Evolutionary conservation across 1,139 yeast species (phyloP), one percentile per base, ranked within the genome.

Genomic region (Suhomyces choctaworum): DNA sequence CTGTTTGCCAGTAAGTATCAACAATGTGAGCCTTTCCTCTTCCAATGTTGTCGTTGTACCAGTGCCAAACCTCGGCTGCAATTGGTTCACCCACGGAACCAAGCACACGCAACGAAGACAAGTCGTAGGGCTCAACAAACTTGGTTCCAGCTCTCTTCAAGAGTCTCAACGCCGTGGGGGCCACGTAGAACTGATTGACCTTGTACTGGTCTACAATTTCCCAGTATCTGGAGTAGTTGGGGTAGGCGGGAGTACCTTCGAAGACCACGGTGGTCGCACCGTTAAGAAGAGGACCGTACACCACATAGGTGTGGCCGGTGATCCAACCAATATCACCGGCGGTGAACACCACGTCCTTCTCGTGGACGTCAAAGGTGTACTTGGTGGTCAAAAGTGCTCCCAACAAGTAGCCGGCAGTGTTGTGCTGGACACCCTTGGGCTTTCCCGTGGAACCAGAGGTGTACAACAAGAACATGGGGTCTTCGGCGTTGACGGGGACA

Each of bases 21-120:
- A 80, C 78, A 48, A 83, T 78, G 52, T 84, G 87, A 33, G 85
- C 82, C 58, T 82, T 73, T 29, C 76, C 78, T 51, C 84, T 74
- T 50, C 95, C 96, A 51, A 86, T 78, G 47, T 80, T 71, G 46
- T 83, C 87, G 52, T 80, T 80, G 60, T 84, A 86, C 96, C 96
- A 86, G 56, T 83, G 88, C 96, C 96, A 86, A 39, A 86, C 89
- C 56, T 86, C 96, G 27, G 90, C 87, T 22, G 95, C 94, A 60
- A 86, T 86, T 44, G 96, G 96, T 61, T 86, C 96, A 56, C 96
- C 96, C 29, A 86, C 96, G 9, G 94, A 81, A 16, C 95, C 96
- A 42, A 86, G 70, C 22, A 79, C 80, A 53, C 95, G 73, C 43
- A 86, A 52, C 3, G 88, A 73, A 36, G 77, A 71, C 53, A 86